These are phyloP conservation scores for Williopsis jadinii DNA, from an alignment of 1,139 yeast species.

Conservation along the genomic window DNA sequence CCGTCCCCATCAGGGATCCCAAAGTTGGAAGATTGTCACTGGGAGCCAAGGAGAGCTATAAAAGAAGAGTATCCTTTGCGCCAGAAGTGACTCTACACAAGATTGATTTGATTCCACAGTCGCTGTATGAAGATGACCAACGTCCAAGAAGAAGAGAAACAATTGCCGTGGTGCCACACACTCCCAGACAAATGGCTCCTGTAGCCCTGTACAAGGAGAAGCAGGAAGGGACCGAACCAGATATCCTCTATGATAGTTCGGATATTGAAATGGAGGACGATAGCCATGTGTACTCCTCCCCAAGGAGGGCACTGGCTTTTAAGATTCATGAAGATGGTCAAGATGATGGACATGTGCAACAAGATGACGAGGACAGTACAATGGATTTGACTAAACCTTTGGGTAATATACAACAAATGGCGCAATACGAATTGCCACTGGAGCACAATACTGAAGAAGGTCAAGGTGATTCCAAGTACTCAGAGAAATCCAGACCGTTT, in stretches of 20 bases:
- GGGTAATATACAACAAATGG: constrained; percentile 16
- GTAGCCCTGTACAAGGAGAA: not conserved
- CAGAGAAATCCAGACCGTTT: constrained; percentile 17
- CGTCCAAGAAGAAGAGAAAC: constrained; percentile 33
- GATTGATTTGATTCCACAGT: constrained; percentile 41
- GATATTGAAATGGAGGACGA: constrained; percentile 23
- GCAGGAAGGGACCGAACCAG: constrained; percentile 8
- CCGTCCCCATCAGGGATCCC: constrained; percentile 13
- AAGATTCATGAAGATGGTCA: constrained; percentile 15
- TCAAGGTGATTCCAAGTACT: not conserved
- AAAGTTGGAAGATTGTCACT: constrained; percentile 6
- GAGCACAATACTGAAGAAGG: not conserved
- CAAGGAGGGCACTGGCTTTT: constrained; percentile 11
- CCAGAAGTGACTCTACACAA: constrained; percentile 72
- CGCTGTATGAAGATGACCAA: constrained; percentile 18
- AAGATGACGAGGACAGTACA: constrained; percentile 19
- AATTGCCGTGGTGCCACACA: constrained; percentile 24
- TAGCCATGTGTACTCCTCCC: constrained; percentile 18
- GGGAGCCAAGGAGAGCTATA: constrained; percentile 13
- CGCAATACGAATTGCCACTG: not conserved
- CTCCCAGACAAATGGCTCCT: constrained; percentile 7
- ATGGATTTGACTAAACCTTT: constrained; percentile 26
- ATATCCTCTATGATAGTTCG: constrained; percentile 16
- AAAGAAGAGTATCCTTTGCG: constrained; percentile 64
- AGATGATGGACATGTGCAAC: constrained; percentile 19